A percentile compares a stretch with the other conserved stretches of the same genome.
Evolutionary conservation across 345 rosid genomes (phyloP).

Genomic region (Hibiscus mutabilis): DNA sequence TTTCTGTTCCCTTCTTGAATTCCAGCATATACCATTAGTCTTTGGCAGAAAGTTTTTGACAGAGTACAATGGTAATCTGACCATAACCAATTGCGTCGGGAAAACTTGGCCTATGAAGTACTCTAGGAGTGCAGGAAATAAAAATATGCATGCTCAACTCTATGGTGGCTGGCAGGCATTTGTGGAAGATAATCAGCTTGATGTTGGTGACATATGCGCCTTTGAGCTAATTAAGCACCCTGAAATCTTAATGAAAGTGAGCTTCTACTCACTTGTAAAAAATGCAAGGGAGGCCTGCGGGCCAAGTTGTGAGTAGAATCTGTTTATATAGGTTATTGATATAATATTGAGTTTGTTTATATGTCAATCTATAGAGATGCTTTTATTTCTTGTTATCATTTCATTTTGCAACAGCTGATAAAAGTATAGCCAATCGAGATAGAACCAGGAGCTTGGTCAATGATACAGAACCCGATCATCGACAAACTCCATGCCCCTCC

Average conservation of each 20-base stretch:
- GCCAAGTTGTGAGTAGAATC: not conserved
- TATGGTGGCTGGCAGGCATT: not conserved
- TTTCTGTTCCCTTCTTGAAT: not conserved
- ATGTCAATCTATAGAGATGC: not conserved
- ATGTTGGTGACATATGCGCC: constrained; percentile 1
- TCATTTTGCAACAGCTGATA: not conserved
- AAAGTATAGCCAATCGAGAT: not conserved
- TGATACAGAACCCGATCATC: not conserved
- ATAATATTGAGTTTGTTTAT: not conserved
- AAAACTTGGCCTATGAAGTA: not conserved
- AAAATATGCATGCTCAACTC: not conserved
- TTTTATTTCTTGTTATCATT: not conserved
- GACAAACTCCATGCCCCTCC: not conserved
- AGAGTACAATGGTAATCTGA: not conserved
- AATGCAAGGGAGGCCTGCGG: not conserved
- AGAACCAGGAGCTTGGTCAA: not conserved
- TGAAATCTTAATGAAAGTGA: not conserved
- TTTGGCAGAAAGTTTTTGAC: not conserved
- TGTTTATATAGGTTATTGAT: not conserved
- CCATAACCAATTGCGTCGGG: not conserved
- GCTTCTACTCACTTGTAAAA: not conserved
- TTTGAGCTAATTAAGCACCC: constrained; percentile 4
- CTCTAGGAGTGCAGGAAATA: not conserved
- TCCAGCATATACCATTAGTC: not conserved
- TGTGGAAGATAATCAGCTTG: constrained; percentile 1